Conservation (phyloP, 208 protist genomes). For the Wallacemonas sp. region DNA sequence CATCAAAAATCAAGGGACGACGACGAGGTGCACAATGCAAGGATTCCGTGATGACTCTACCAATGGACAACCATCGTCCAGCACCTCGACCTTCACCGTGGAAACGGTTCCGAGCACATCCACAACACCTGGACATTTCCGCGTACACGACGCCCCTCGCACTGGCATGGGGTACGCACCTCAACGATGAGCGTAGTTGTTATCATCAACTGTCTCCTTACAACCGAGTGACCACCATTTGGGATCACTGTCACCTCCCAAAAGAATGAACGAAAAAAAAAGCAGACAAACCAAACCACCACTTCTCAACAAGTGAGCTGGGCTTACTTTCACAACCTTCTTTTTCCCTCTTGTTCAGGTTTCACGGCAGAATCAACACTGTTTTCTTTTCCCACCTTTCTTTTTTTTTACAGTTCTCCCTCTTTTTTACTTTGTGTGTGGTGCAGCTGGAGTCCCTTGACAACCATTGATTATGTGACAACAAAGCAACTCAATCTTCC, state of each 20-base stretch:
- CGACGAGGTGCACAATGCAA: slow-evolving; percentile 2
- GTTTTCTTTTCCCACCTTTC: slow-evolving; percentile 17
- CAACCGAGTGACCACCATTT: too few relatives aligned
- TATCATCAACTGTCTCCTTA: neutral
- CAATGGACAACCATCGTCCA: neutral
- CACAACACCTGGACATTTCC: slow-evolving; percentile 4
- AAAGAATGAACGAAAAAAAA: too few relatives aligned
- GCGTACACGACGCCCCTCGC: slow-evolving; percentile 2
- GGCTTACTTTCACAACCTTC: too few relatives aligned
- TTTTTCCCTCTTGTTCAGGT: neutral
- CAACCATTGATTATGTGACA: neutral
- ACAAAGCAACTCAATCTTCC: neutral
- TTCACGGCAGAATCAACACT: slow-evolving; percentile 1
- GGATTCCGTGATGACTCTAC: slow-evolving; percentile 14
- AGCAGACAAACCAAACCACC: neutral
- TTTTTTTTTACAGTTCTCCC: slow-evolving; percentile 7
- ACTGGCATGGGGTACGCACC: neutral
- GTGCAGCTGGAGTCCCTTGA: neutral
- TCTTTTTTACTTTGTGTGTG: slow-evolving; percentile 10
- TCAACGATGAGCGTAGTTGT: neutral
- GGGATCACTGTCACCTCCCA: too few relatives aligned
- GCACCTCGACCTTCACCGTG: slow-evolving; percentile 28
- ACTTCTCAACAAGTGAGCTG: too few relatives aligned
- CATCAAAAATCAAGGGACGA: neutral
- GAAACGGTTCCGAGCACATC: slow-evolving; percentile 26